Conservation (phyloP, 768 basidiomycete species). For the Mycena capillaripes region DNA sequence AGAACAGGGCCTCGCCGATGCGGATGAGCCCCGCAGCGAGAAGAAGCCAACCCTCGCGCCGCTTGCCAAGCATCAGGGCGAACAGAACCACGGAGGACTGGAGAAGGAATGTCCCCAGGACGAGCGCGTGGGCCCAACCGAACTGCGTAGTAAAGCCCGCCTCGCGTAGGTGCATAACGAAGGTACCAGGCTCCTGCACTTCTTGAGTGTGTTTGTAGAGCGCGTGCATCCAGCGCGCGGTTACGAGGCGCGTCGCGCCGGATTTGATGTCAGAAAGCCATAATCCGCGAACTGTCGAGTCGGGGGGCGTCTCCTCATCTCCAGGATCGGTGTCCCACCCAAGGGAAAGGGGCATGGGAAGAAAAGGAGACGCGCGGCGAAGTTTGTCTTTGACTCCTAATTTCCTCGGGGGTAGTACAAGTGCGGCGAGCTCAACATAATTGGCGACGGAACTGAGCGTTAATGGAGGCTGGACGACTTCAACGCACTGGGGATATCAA, state of each 20-base stretch:
- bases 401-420: neutral
- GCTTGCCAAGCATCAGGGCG: neutral
- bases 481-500: neutral
- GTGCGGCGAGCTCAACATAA: conserved; percentile 11
- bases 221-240: conserved; percentile 5
- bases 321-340: conserved; percentile 10
- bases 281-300: neutral
- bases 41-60: neutral
- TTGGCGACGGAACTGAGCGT: neutral
- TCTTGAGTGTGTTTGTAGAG: neutral
- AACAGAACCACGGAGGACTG: neutral
- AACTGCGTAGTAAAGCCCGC: neutral
- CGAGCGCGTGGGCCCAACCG: neutral
- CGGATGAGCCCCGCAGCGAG: neutral
- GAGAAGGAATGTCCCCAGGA: neutral
- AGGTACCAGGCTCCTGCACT: neutral
- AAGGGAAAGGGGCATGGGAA: conserved; percentile 15
- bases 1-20: neutral
- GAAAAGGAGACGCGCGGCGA: neutral
- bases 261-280: neutral
- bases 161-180: neutral
- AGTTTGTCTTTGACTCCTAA: neutral
- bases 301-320: neutral
- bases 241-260: neutral
- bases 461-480: neutral